Percentiles rank a stretch among this genome's conserved stretches.
phyloP scores from a whole-genome alignment of 2,329 filamentous ascomycete genomes.

The Penicillium sp. region DNA sequence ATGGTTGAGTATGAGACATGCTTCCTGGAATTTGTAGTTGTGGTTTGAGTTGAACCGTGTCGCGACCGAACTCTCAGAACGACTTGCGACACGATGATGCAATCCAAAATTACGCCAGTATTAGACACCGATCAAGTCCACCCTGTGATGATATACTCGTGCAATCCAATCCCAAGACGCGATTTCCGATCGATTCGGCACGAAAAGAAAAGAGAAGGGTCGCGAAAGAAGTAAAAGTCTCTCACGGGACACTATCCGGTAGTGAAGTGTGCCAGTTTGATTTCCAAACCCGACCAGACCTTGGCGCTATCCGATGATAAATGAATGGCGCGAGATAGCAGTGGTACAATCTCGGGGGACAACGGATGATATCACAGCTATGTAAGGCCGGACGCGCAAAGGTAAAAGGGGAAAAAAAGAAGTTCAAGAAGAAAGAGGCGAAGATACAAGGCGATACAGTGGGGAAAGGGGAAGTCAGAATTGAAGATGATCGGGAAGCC shows the following conservation, averaged over 20 bases:
- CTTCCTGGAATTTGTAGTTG: slow-evolving; percentile 17
- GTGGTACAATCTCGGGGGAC: slow-evolving; percentile 6
- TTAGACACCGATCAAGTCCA: background rate
- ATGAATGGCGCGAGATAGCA: slow-evolving; percentile 10
- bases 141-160: background rate
- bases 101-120: slow-evolving; percentile 18
- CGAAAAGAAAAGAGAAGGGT: background rate
- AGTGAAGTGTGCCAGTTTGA: background rate
- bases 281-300: slow-evolving; percentile 1
- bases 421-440: slow-evolving; percentile 4
- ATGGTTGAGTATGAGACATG: slow-evolving; percentile 79
- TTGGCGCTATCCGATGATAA: slow-evolving; percentile 6
- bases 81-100: slow-evolving; percentile 36
- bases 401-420: slow-evolving; percentile 2
- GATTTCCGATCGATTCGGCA: background rate
- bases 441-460: slow-evolving; percentile 5
- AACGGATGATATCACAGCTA: slow-evolving; percentile 9
- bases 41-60: slow-evolving; percentile 19
- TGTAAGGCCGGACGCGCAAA: slow-evolving; percentile 7
- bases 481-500: slow-evolving; percentile 16
- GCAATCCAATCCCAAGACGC: slow-evolving; percentile 1
- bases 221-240: background rate
- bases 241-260: slow-evolving; percentile 13
- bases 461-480: slow-evolving; percentile 10
- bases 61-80: slow-evolving; percentile 14